Percentiles rank a stretch among this genome's conserved stretches.
Evolutionary conservation across 371 early-diverging fungal species (phyloP).

Genomic region (Mucor velutinosus): DNA sequence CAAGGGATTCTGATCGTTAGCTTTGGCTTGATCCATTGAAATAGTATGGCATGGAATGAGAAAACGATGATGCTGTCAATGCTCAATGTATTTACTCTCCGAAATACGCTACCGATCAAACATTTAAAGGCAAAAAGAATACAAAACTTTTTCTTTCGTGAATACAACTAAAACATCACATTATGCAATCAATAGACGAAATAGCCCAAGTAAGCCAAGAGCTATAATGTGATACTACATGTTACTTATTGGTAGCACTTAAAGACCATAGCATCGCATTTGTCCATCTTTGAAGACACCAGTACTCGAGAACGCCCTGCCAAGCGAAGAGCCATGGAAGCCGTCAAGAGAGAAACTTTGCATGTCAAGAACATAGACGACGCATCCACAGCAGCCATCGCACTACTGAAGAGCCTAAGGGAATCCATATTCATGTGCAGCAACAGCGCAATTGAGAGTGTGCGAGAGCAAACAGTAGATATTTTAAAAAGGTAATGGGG

Average conservation of each 20-base stretch:
- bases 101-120: not conserved
- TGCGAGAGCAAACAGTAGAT: slow-evolving; percentile 28
- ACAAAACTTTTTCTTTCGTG: not conserved
- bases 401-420: not conserved
- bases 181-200: not conserved
- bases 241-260: not conserved
- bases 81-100: not conserved
- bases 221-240: not conserved
- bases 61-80: no score
- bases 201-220: not conserved
- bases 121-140: not conserved
- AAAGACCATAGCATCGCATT: slow-evolving; percentile 8
- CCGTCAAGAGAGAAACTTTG: slow-evolving; percentile 11
- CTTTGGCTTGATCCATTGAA: no score
- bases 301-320: slow-evolving; percentile 23
- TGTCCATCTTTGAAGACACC: slow-evolving; percentile 11
- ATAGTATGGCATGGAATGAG: no score
- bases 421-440: slow-evolving; percentile 16
- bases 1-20: no score
- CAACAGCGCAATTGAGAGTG: slow-evolving; percentile 28
- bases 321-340: slow-evolving; percentile 24
- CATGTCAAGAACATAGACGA: slow-evolving; percentile 10
- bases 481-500: slow-evolving; percentile 19
- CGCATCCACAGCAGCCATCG: slow-evolving; percentile 5
- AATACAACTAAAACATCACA: not conserved